These are phyloP conservation scores for Graphiopsis chlorocephala DNA, from an alignment of 2,329 filamentous ascomycete genomes.

Conservation along the genomic window DNA sequence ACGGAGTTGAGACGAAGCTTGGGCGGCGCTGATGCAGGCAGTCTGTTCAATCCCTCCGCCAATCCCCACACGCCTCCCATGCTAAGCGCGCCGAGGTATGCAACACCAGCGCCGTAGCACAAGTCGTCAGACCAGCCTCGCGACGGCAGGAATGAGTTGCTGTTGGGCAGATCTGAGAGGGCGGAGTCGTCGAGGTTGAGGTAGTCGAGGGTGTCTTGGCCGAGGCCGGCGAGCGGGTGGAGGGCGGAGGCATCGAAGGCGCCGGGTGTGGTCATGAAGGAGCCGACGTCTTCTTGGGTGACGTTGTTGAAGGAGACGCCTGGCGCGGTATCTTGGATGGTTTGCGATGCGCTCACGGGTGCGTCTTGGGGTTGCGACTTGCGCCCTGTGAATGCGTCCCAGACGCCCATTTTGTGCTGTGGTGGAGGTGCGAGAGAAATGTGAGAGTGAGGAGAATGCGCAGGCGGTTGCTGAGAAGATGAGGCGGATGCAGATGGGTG, in stretches of 20 bases:
- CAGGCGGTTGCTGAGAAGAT: neutral
- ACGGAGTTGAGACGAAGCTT: conserved; percentile 92
- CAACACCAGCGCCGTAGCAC: conserved; percentile 94
- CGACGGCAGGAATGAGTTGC: conserved; percentile 84
- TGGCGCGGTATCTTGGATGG: conserved; percentile 43
- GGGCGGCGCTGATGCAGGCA: conserved; percentile 69
- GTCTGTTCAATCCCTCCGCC: conserved; percentile 78
- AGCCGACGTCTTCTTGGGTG: conserved; percentile 71
- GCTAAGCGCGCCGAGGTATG: conserved; percentile 82
- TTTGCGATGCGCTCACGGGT: conserved; percentile 37
- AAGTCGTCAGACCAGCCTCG: conserved; percentile 97
- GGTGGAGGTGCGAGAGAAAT: neutral
- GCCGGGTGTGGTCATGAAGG: conserved; percentile 74
- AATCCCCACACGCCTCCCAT: conserved; percentile 90
- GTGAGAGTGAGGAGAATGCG: neutral
- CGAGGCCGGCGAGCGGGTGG: conserved; percentile 89
- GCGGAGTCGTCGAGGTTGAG: conserved; percentile 88
- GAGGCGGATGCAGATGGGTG: neutral
- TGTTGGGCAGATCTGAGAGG: conserved; percentile 80
- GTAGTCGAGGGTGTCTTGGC: conserved; percentile 92
- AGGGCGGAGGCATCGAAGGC: conserved; percentile 84
- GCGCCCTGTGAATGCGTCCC: conserved; percentile 61
- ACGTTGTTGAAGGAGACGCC: conserved; percentile 53
- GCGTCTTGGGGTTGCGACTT: conserved; percentile 47
- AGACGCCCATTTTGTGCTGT: conserved; percentile 49